phyloP scores from a whole-genome alignment of 1,139 yeast genomes.

The Saccharomyces hybrid region DNA sequence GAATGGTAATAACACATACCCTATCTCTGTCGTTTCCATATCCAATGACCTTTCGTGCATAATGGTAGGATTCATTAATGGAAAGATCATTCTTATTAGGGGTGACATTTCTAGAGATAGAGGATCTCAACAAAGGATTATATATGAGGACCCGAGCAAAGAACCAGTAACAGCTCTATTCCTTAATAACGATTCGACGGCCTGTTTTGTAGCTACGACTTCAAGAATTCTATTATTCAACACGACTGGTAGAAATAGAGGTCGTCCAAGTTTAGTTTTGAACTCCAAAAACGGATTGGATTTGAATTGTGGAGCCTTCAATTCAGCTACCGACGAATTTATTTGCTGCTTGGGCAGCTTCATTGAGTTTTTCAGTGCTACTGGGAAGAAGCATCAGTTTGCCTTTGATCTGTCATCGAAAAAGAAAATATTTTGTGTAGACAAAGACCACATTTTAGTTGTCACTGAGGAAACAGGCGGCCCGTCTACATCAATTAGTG shows the following conservation, averaged over 20 bases:
- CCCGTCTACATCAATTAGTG: neutral
- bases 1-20: conserved; percentile 58
- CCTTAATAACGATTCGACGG: conserved; percentile 18
- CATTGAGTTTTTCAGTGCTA: conserved; percentile 33
- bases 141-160: conserved; percentile 49
- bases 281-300: conserved; percentile 64
- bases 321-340: conserved; percentile 21
- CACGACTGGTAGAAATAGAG: conserved; percentile 71
- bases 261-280: conserved; percentile 55
- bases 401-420: conserved; percentile 51
- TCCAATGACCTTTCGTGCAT: conserved; percentile 54
- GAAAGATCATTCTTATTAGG: conserved; percentile 69
- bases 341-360: conserved; percentile 30
- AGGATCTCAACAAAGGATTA: conserved; percentile 78
- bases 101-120: conserved; percentile 86
- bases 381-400: conserved; percentile 50
- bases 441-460: conserved; percentile 39
- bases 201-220: conserved; percentile 36
- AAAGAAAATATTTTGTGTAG: conserved; percentile 39
- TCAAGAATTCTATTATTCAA: conserved; percentile 63
- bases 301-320: conserved; percentile 52
- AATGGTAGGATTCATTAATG: conserved; percentile 83
- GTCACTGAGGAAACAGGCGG: conserved; percentile 25
- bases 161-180: conserved; percentile 77
- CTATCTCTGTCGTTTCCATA: conserved; percentile 58